Conservation (phyloP, 1,284 basidiomycete species). For the Coniferiporia weirii region DNA sequence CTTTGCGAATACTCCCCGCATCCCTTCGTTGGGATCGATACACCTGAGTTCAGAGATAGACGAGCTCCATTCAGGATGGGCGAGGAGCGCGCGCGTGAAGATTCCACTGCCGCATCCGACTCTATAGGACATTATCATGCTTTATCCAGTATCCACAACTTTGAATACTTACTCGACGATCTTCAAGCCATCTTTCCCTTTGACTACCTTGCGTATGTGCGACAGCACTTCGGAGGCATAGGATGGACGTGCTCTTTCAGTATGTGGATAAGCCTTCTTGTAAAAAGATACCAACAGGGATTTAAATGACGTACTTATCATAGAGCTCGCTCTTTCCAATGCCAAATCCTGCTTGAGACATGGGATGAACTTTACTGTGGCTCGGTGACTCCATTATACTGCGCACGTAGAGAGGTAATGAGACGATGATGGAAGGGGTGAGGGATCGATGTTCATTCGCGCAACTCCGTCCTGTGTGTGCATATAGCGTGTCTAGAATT, state of each 20-base stretch:
- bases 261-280: background rate
- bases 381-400: too few relatives aligned
- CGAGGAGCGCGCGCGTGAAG: constrained; percentile 70
- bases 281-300: background rate
- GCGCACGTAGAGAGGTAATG: too few relatives aligned
- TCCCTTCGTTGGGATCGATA: constrained; percentile 68
- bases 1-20: constrained; percentile 58
- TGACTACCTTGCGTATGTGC: constrained; percentile 19
- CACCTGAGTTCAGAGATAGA: constrained; percentile 50
- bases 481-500: too few relatives aligned
- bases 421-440: too few relatives aligned
- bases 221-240: constrained; percentile 25
- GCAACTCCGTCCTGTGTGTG: too few relatives aligned
- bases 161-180: constrained; percentile 24
- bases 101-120: constrained; percentile 73
- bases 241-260: constrained; percentile 23
- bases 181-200: constrained; percentile 19
- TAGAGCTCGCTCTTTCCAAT: constrained; percentile 26
- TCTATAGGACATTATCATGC: constrained; percentile 31
- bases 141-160: background rate
- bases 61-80: constrained; percentile 49
- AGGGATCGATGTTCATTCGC: too few relatives aligned
- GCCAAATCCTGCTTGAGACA: constrained; percentile 26
- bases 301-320: constrained; percentile 20
- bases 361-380: constrained; percentile 20